Percentiles rank a stretch among this genome's conserved stretches.
These are phyloP conservation scores for Micractinium sp. DNA, from an alignment of 139 green algal genomes.

Conservation along the genomic window DNA sequence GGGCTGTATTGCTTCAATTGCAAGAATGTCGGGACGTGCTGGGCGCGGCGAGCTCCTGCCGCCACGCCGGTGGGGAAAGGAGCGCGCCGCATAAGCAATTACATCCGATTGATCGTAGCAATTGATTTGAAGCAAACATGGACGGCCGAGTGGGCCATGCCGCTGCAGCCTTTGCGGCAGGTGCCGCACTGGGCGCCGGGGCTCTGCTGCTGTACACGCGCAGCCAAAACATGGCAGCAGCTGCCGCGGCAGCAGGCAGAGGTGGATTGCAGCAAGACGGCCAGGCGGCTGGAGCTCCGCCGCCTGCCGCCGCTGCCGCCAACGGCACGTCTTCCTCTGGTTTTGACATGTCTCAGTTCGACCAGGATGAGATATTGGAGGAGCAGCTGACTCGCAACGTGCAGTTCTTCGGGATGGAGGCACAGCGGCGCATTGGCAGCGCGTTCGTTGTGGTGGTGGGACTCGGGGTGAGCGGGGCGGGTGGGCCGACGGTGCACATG, in stretches of 20 bases:
- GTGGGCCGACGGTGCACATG: background rate
- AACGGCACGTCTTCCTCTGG: background rate
- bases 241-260: background rate
- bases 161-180: constrained; percentile 20
- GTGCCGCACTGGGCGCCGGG: constrained; percentile 9
- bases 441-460: constrained; percentile 95
- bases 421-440: constrained; percentile 66
- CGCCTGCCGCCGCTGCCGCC: background rate
- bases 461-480: constrained; percentile 75
- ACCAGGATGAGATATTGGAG: constrained; percentile 77
- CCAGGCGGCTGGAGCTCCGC: background rate
- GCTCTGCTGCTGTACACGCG: constrained; percentile 1
- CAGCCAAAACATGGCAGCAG: background rate
- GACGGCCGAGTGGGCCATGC: background rate
- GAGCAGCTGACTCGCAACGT: constrained; percentile 94
- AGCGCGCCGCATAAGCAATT: no score
- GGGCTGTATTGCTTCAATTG: no score
- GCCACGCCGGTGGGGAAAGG: no score
- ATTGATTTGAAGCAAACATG: background rate
- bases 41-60: background rate
- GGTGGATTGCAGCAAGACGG: background rate
- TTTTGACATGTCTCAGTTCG: constrained; percentile 23
- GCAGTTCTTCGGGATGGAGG: constrained; percentile 92
- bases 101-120: no score
- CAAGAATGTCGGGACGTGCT: background rate